Conservation (phyloP, 768 basidiomycete species). For the Kwoniella sp. region DNA sequence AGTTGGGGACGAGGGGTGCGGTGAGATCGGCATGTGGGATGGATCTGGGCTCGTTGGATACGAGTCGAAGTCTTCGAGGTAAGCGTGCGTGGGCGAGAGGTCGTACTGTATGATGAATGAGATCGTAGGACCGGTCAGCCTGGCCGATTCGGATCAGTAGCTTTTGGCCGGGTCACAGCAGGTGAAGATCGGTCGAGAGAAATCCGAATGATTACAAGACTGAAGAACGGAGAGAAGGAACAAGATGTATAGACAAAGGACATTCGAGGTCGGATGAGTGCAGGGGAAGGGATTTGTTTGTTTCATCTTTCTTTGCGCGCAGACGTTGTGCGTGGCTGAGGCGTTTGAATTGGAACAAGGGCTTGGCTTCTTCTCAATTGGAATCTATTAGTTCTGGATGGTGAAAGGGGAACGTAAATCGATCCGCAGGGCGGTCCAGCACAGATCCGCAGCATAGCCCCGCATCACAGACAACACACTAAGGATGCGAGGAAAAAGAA, state of each 20-base stretch:
- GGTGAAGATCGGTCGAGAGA: too few species aligned
- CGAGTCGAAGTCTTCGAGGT: slow-evolving; percentile 44
- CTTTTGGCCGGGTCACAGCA: too few species aligned
- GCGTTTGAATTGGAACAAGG: too few species aligned
- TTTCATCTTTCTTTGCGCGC: not conserved
- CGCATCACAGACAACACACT: not conserved
- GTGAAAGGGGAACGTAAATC: not conserved
- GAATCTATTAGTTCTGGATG: not conserved
- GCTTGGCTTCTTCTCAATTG: too few species aligned
- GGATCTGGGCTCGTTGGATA: slow-evolving; percentile 38
- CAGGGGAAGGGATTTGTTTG: not conserved
- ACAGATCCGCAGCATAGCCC: slow-evolving; percentile 8
- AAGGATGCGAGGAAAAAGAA: not conserved
- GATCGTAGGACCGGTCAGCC: not conserved
- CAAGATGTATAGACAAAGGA: not conserved
- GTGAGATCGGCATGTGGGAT: slow-evolving; percentile 29
- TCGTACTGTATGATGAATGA: slow-evolving; percentile 24
- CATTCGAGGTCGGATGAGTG: not conserved
- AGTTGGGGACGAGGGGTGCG: not conserved
- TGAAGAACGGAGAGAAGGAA: not conserved
- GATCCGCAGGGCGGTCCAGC: not conserved
- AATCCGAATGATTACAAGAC: not conserved
- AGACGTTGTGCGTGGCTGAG: not conserved
- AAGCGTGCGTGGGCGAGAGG: slow-evolving; percentile 50
- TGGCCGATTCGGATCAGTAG: too few species aligned